Percentiles rank a stretch among this genome's conserved stretches.
Conservation (phyloP, 495 filamentous ascomycete genomes). For the Aspergillus panamensis region DNA sequence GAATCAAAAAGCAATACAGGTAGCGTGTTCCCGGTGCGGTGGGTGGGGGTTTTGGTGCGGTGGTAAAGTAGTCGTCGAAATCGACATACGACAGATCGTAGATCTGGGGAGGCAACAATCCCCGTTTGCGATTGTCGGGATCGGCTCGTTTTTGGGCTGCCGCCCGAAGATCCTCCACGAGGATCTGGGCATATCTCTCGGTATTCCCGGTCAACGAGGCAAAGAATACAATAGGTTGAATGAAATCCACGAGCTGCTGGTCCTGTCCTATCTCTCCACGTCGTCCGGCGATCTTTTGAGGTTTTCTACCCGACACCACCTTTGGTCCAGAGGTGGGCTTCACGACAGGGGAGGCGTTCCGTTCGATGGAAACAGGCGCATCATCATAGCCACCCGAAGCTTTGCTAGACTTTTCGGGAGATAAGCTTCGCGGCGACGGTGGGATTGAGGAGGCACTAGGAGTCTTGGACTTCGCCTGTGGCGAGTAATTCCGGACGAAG, state of each 20-base stretch:
- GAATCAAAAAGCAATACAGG: slow-evolving; percentile 80
- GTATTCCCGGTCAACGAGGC: slow-evolving; percentile 81
- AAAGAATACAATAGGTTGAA: slow-evolving; percentile 83
- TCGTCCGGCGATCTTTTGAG: slow-evolving; percentile 27
- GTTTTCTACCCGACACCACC: slow-evolving; percentile 39
- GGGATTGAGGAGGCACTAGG: slow-evolving; percentile 33
- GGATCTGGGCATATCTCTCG: slow-evolving; percentile 58
- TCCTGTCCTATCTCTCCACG: slow-evolving; percentile 16
- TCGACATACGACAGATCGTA: slow-evolving; percentile 80
- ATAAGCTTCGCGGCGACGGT: slow-evolving; percentile 33
- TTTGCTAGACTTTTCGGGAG: slow-evolving; percentile 27
- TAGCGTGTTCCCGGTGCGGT: slow-evolving; percentile 53
- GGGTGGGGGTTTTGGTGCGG: slow-evolving; percentile 46
- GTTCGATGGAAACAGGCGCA: slow-evolving; percentile 8
- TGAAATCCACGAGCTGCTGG: slow-evolving; percentile 27
- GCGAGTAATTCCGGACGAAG: slow-evolving; percentile 18
- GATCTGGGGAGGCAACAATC: slow-evolving; percentile 58
- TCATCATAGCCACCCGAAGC: slow-evolving; percentile 10
- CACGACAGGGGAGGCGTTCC: background rate
- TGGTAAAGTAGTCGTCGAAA: slow-evolving; percentile 86
- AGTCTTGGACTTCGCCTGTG: slow-evolving; percentile 25
- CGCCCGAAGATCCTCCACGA: slow-evolving; percentile 50
- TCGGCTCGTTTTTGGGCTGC: slow-evolving; percentile 32
- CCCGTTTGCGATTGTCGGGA: slow-evolving; percentile 31
- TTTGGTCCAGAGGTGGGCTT: slow-evolving; percentile 35